Percentiles rank a stretch among this genome's conserved stretches.
Conservation (phyloP, 371 early-diverging fungal genomes). For the Rhizomucor miehei region DNA sequence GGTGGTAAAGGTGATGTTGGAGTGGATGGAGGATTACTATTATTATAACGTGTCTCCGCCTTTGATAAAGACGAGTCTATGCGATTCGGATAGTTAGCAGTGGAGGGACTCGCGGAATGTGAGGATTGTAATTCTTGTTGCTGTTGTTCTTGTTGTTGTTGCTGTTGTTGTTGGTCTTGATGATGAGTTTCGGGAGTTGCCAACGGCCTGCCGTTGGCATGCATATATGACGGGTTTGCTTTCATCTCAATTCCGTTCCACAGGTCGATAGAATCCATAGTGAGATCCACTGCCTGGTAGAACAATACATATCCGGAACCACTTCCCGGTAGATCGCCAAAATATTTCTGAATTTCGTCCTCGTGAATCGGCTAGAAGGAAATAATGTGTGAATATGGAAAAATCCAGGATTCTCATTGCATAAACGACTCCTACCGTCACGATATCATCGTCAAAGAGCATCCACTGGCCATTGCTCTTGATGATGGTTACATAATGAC, state of each 20-base stretch:
- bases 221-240: neutral
- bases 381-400: neutral
- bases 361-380: conserved; percentile 64
- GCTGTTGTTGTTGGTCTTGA: neutral
- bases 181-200: neutral
- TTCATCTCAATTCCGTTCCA: conserved; percentile 18
- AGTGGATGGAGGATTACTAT: neutral
- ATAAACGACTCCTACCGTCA: conserved; percentile 55
- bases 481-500: conserved; percentile 92
- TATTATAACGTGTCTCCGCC: too few species aligned
- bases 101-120: neutral
- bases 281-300: conserved; percentile 63
- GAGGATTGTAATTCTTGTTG: conserved; percentile 1
- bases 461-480: conserved; percentile 88
- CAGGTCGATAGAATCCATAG: conserved; percentile 36
- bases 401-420: neutral
- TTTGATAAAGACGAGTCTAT: neutral
- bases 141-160: conserved; percentile 2
- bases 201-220: conserved; percentile 17
- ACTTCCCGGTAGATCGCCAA: conserved; percentile 75
- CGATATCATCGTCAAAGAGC: conserved; percentile 93
- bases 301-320: conserved; percentile 86
- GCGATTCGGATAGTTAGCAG: conserved; percentile 3
- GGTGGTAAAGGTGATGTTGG: conserved; percentile 5
- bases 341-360: conserved; percentile 78